A percentile compares a stretch with the other conserved stretches of the same genome.
Conservation (phyloP, 768 basidiomycete genomes). For the Tylopilus felleus region DNA sequence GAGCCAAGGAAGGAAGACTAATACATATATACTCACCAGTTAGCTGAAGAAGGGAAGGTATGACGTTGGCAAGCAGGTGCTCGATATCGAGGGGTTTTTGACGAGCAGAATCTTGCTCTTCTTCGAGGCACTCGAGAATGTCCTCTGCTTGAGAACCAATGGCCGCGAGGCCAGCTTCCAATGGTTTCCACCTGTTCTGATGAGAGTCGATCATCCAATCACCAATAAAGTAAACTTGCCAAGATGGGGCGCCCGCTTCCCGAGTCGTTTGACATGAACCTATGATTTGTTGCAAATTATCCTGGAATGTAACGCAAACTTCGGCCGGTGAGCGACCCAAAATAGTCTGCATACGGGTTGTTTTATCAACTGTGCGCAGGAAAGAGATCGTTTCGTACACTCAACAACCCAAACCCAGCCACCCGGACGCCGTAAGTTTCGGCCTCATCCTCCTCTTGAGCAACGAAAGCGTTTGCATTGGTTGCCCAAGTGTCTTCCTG, state of each 20-base stretch:
- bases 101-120: constrained; percentile 63
- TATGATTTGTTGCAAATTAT: constrained; percentile 53
- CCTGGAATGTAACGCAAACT: constrained; percentile 53
- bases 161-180: constrained; percentile 82
- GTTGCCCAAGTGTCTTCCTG: constrained; percentile 90
- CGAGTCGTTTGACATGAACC: constrained; percentile 52
- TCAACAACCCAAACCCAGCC: constrained; percentile 79
- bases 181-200: constrained; percentile 76
- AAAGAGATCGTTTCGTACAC: constrained; percentile 41
- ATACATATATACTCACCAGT: constrained; percentile 48
- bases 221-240: constrained; percentile 41
- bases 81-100: constrained; percentile 74
- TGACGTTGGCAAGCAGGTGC: constrained; percentile 67
- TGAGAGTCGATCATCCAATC: not conserved
- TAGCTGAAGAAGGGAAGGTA: constrained; percentile 71
- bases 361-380: not conserved
- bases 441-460: constrained; percentile 92
- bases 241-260: constrained; percentile 54
- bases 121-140: constrained; percentile 72
- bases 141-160: constrained; percentile 79
- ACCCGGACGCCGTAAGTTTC: constrained; percentile 78
- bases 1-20: not conserved
- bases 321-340: constrained; percentile 52
- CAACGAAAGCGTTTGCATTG: constrained; percentile 89
- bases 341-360: constrained; percentile 42